Evolutionary conservation across 2,329 filamentous ascomycete genomes (phyloP).

Genomic region (Leptographium flavum): DNA sequence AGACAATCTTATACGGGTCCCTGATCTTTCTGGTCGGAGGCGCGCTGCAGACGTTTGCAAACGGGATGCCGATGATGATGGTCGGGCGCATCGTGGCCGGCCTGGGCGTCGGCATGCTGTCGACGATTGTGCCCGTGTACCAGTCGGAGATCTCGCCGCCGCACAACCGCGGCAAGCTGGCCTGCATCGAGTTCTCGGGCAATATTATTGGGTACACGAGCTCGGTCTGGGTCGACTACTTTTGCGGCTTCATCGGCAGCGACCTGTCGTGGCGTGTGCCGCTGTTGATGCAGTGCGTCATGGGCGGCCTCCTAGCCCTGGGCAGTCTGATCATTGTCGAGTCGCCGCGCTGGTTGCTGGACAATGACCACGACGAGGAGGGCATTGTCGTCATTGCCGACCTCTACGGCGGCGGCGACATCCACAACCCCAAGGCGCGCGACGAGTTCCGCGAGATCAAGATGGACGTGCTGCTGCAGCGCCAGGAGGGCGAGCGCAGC

Average conservation of each 20-base stretch:
- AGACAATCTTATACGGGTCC: slow-evolving; percentile 86
- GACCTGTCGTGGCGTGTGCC: slow-evolving; percentile 85
- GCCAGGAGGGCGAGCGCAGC: slow-evolving; percentile 85
- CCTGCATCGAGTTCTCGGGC: slow-evolving; percentile 94
- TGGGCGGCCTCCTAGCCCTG: slow-evolving; percentile 73
- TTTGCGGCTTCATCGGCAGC: slow-evolving; percentile 77
- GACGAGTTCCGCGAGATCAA: slow-evolving; percentile 98
- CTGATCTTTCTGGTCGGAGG: slow-evolving; percentile 77
- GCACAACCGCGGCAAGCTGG: slow-evolving; percentile 87
- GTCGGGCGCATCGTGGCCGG: slow-evolving; percentile 71
- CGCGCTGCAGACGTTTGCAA: slow-evolving; percentile 68
- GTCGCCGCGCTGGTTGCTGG: slow-evolving; percentile 90
- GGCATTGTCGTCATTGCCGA: slow-evolving; percentile 98
- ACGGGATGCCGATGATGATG: slow-evolving; percentile 81
- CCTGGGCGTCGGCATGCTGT: slow-evolving; percentile 74
- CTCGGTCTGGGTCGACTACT: slow-evolving; percentile 98
- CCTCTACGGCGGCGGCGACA: slow-evolving; percentile 87
- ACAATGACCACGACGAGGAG: slow-evolving; percentile 96
- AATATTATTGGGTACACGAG: slow-evolving; percentile 94
- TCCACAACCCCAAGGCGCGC: slow-evolving; percentile 80
- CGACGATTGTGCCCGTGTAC: slow-evolving; percentile 85
- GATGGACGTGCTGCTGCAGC: slow-evolving; percentile 86
- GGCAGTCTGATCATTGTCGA: slow-evolving; percentile 92
- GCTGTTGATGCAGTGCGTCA: slow-evolving; percentile 81
- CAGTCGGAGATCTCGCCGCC: slow-evolving; percentile 93